Evolutionary conservation across 2,329 filamentous ascomycete species (phyloP).

Genomic region (Colletotrichum nymphaeae): DNA sequence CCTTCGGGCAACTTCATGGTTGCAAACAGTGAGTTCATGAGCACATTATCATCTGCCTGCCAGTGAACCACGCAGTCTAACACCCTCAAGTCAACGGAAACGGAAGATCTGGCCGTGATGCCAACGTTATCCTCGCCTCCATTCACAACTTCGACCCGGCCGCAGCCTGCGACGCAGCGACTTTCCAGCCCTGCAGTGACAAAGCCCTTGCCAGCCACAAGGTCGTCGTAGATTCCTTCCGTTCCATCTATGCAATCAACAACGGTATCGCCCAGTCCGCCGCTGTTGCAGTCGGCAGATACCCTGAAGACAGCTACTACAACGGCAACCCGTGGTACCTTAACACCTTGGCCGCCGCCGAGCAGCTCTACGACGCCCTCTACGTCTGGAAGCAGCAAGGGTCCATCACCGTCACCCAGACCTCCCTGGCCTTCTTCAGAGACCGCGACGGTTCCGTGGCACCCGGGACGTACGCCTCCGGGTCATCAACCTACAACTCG

Average conservation of each 20-base stretch:
- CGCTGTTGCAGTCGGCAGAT: slow-evolving; percentile 74
- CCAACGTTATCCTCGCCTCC: slow-evolving; percentile 74
- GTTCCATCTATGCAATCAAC: slow-evolving; percentile 77
- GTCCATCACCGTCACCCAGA: slow-evolving; percentile 71
- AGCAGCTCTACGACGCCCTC: slow-evolving; percentile 82
- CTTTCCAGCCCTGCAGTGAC: slow-evolving; percentile 83
- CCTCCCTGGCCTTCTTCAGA: slow-evolving; percentile 78
- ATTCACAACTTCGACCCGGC: slow-evolving; percentile 78
- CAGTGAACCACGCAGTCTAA: not conserved
- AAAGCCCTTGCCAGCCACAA: slow-evolving; percentile 81
- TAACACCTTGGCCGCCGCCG: slow-evolving; percentile 79
- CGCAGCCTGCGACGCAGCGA: slow-evolving; percentile 73
- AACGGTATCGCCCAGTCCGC: slow-evolving; percentile 67
- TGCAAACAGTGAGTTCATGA: slow-evolving; percentile 68
- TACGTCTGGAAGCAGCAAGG: slow-evolving; percentile 75
- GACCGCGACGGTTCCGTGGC: slow-evolving; percentile 69
- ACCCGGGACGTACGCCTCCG: slow-evolving; percentile 70
- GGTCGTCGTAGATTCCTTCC: slow-evolving; percentile 79
- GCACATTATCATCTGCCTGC: not conserved
- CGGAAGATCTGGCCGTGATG: slow-evolving; percentile 76
- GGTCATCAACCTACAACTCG: slow-evolving; percentile 59
- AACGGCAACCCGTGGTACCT: slow-evolving; percentile 87
- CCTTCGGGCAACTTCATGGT: slow-evolving; percentile 66
- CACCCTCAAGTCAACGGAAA: slow-evolving; percentile 60
- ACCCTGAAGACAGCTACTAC: slow-evolving; percentile 80